Percentiles rank a stretch among this genome's conserved stretches.
phyloP scores from a whole-genome alignment of 495 filamentous ascomycete species.

The Viridothelium virens region DNA sequence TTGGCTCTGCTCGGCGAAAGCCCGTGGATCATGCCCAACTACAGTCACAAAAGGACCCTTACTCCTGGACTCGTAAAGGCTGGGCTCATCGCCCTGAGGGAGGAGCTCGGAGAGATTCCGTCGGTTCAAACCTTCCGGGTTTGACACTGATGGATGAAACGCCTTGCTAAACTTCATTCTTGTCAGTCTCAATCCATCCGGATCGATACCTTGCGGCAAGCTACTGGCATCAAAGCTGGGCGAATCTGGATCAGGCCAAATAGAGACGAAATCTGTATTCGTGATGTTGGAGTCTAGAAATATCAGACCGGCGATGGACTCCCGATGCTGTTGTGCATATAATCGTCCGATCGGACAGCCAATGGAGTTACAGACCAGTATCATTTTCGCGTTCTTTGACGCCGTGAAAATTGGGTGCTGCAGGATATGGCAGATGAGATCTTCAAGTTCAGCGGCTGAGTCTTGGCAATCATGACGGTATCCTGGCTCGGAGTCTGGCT shows the following conservation, averaged over 20 bases:
- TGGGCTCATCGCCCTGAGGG: constrained; percentile 43
- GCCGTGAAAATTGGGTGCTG: constrained; percentile 11
- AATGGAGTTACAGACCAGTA: constrained; percentile 53
- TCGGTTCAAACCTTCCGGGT: constrained; percentile 49
- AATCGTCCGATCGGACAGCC: constrained; percentile 53
- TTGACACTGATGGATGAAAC: constrained; percentile 50
- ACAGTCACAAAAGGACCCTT: constrained; percentile 44
- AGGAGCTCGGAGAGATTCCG: constrained; percentile 43
- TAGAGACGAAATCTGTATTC: constrained; percentile 50
- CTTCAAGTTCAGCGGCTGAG: constrained; percentile 44
- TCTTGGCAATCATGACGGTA: constrained; percentile 48
- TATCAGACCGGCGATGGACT: constrained; percentile 42
- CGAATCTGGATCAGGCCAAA: constrained; percentile 54
- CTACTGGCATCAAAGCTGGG: constrained; percentile 39
- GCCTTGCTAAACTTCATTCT: constrained; percentile 35
- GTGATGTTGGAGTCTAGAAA: constrained; percentile 58
- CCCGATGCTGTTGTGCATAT: constrained; percentile 44
- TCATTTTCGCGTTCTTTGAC: constrained; percentile 25
- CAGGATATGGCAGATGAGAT: constrained; percentile 27
- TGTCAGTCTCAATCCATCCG: constrained; percentile 41
- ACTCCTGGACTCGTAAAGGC: constrained; percentile 37
- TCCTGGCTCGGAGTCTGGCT: constrained; percentile 35
- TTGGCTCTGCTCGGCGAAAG: constrained; percentile 48
- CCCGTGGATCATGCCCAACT: constrained; percentile 53
- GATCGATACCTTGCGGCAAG: constrained; percentile 41